Conservation (phyloP, 2,329 filamentous ascomycete genomes). For the Paraphoma chrysanthemicola region DNA sequence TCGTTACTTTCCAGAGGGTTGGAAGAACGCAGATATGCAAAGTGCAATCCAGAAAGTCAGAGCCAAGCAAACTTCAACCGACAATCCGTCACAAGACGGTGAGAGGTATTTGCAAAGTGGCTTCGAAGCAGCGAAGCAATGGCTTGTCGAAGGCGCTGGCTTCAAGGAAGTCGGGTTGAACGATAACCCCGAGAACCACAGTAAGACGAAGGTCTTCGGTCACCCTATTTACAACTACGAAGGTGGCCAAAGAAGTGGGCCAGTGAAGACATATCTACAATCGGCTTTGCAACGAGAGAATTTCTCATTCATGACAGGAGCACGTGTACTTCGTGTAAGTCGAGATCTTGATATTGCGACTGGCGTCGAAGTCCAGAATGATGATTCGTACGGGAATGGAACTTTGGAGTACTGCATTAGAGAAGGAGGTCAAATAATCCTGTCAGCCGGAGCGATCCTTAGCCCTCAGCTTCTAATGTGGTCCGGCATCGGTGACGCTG, state of each 20-base stretch:
- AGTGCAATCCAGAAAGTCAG: slow-evolving; percentile 56
- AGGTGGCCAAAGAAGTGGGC: slow-evolving; percentile 59
- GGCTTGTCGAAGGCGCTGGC: slow-evolving; percentile 59
- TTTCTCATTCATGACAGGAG: slow-evolving; percentile 50
- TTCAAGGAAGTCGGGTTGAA: slow-evolving; percentile 59
- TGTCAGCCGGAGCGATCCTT: slow-evolving; percentile 43
- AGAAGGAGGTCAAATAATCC: slow-evolving; percentile 36
- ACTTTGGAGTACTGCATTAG: slow-evolving; percentile 27
- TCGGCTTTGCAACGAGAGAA: slow-evolving; percentile 50
- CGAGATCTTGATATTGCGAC: slow-evolving; percentile 51
- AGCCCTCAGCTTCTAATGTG: slow-evolving; percentile 50
- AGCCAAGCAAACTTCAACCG: slow-evolving; percentile 53
- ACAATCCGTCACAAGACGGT: slow-evolving; percentile 54
- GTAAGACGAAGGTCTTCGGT: slow-evolving; percentile 58
- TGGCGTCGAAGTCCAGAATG: slow-evolving; percentile 50
- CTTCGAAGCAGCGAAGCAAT: slow-evolving; percentile 56
- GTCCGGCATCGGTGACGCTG: slow-evolving; percentile 45
- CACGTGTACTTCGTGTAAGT: slow-evolving; percentile 55
- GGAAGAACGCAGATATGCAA: slow-evolving; percentile 60
- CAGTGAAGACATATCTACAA: slow-evolving; percentile 59
- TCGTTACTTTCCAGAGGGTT: slow-evolving; percentile 57
- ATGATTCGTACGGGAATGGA: slow-evolving; percentile 40
- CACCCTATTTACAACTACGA: slow-evolving; percentile 58
- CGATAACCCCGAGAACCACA: slow-evolving; percentile 48
- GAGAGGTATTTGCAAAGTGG: slow-evolving; percentile 57